phyloP scores from a whole-genome alignment of 2,329 filamentous ascomycete species.

The Epicoccum nigrum region DNA sequence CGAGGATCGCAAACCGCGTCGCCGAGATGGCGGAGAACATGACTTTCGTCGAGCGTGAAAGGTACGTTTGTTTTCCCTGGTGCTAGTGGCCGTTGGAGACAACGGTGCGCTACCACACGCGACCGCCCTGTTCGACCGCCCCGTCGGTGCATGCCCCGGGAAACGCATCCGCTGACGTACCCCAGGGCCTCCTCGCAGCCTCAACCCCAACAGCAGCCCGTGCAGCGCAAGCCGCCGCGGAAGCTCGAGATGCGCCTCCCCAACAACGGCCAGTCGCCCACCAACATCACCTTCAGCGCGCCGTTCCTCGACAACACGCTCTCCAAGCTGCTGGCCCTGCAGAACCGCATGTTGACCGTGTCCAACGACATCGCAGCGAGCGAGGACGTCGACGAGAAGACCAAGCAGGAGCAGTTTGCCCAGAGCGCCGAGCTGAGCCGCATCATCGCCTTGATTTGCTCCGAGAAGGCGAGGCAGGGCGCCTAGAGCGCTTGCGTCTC shows the following conservation, averaged over 20 bases:
- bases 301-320: constrained; percentile 61
- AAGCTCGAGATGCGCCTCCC: constrained; percentile 59
- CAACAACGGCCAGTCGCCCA: constrained; percentile 40
- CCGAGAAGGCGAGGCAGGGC: constrained; percentile 59
- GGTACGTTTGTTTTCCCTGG: constrained; percentile 27
- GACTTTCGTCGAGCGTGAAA: constrained; percentile 56
- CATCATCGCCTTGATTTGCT: constrained; percentile 59
- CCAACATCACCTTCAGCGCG: constrained; percentile 56
- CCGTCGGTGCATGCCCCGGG: background rate
- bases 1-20: constrained; percentile 57
- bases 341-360: constrained; percentile 58
- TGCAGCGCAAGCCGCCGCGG: constrained; percentile 50
- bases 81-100: constrained; percentile 24
- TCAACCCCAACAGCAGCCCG: constrained; percentile 28
- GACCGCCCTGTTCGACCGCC: constrained; percentile 1
- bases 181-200: constrained; percentile 23
- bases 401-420: constrained; percentile 57
- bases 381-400: constrained; percentile 53
- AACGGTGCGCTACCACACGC: constrained; percentile 21
- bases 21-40: constrained; percentile 61
- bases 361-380: constrained; percentile 54
- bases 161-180: background rate
- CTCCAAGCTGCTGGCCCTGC: constrained; percentile 56
- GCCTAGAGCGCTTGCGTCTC: constrained; percentile 19
- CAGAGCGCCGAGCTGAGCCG: constrained; percentile 57